Conservation (phyloP, 2,329 filamentous ascomycete species). For the Aspergillus sp. region DNA sequence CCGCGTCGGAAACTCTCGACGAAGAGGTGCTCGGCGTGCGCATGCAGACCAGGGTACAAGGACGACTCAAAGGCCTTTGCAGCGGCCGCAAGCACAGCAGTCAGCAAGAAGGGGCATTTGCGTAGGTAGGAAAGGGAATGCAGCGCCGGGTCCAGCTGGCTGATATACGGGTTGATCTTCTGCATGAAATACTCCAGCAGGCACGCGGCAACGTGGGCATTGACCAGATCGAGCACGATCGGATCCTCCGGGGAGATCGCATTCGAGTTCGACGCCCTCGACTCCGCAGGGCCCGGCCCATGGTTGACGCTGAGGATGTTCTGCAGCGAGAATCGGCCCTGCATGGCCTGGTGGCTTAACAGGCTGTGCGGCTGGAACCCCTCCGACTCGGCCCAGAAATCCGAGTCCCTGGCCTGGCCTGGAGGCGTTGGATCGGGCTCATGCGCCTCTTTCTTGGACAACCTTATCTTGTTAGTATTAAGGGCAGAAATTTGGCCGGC, state of each 20-base stretch:
- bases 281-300: neutral
- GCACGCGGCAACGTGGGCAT: neutral
- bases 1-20: neutral
- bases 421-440: too few relatives aligned
- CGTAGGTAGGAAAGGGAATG: neutral
- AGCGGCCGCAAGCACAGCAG: neutral
- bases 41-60: neutral
- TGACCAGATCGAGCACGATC: neutral
- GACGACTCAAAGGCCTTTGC: neutral
- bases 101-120: neutral
- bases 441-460: too few relatives aligned
- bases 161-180: neutral
- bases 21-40: neutral
- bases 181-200: neutral
- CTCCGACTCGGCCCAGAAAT: neutral
- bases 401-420: neutral
- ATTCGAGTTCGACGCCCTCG: too few relatives aligned
- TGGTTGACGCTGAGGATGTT: conserved; percentile 1
- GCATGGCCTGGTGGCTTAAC: neutral
- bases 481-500: neutral
- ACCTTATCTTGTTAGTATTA: too few relatives aligned
- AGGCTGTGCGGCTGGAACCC: neutral
- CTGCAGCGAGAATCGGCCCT: neutral
- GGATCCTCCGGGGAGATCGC: neutral
- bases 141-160: neutral